Percentiles rank a stretch among this genome's conserved stretches.
These are phyloP conservation scores for Beta macrorhiza DNA, from an alignment of 179 eudicot species.

Conservation along the genomic window DNA sequence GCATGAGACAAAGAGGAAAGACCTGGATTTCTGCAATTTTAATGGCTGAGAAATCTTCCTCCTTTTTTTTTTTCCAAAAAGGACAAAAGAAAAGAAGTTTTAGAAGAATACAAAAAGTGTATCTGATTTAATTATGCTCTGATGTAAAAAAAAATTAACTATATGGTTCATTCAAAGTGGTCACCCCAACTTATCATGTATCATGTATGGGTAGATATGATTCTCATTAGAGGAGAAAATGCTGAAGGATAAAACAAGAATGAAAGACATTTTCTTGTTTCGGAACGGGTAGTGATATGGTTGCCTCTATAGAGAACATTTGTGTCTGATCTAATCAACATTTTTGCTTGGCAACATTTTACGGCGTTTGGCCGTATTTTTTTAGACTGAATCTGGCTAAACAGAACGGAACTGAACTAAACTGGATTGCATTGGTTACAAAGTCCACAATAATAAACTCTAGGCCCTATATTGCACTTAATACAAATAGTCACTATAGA, in stretches of 20 bases:
- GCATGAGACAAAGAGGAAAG: conserved; percentile 19
- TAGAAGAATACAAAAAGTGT: conserved; percentile 14
- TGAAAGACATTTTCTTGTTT: background rate
- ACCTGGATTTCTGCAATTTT: conserved; percentile 25
- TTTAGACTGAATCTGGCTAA: no score
- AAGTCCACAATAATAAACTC: no score
- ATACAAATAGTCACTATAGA: no score
- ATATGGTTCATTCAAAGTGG: conserved; percentile 23
- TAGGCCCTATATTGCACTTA: no score
- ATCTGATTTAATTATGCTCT: background rate
- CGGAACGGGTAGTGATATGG: background rate
- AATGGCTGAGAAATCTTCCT: conserved; percentile 3
- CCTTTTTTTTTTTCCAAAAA: background rate
- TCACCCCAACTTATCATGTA: conserved; percentile 13
- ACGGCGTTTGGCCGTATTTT: no score
- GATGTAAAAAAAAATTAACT: background rate
- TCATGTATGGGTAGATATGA: conserved; percentile 6
- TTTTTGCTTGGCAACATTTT: background rate
- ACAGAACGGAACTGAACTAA: no score
- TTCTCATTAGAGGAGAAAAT: conserved; percentile 14
- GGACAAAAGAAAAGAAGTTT: background rate
- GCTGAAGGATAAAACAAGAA: conserved; percentile 16
- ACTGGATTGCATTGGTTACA: no score
- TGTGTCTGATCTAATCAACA: background rate
- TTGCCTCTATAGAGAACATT: conserved; percentile 1